These are phyloP conservation scores for Malus hybrid DNA, from an alignment of 331 rosid genomes.

Conservation along the genomic window DNA sequence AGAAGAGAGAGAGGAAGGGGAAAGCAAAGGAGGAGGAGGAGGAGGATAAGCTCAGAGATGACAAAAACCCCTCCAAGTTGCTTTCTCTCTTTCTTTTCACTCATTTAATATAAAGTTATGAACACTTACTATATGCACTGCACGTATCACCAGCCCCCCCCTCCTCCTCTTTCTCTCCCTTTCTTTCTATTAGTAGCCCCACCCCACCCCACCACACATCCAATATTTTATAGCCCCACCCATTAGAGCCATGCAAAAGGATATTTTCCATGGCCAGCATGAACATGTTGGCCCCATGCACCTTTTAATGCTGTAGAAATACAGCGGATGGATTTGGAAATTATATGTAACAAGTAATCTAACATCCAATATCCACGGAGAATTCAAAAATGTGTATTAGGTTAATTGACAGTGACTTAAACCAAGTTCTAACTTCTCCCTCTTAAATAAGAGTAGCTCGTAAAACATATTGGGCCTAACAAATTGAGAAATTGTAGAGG, in stretches of 20 bases:
- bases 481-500: background rate
- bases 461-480: background rate
- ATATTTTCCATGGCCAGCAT: constrained; percentile 8
- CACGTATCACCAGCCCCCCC: constrained; percentile 21
- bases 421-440: background rate
- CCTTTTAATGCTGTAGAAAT: background rate
- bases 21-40: constrained; percentile 15
- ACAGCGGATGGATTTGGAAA: background rate
- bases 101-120: constrained; percentile 41
- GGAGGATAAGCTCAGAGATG: constrained; percentile 23
- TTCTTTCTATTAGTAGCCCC: constrained; percentile 24
- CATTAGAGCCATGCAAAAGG: constrained; percentile 7
- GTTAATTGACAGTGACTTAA: too few species aligned
- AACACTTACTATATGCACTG: constrained; percentile 6
- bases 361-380: background rate
- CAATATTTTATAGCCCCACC: constrained; percentile 21
- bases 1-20: background rate
- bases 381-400: too few species aligned
- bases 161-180: background rate
- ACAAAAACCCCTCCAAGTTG: constrained; percentile 38
- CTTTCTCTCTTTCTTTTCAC: constrained; percentile 38
- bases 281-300: background rate
- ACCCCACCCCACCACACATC: constrained; percentile 23
- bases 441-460: background rate
- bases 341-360: background rate